phyloP scores from a whole-genome alignment of 2,329 filamentous ascomycete genomes.

The Aaosphaeria pasadenensis region DNA sequence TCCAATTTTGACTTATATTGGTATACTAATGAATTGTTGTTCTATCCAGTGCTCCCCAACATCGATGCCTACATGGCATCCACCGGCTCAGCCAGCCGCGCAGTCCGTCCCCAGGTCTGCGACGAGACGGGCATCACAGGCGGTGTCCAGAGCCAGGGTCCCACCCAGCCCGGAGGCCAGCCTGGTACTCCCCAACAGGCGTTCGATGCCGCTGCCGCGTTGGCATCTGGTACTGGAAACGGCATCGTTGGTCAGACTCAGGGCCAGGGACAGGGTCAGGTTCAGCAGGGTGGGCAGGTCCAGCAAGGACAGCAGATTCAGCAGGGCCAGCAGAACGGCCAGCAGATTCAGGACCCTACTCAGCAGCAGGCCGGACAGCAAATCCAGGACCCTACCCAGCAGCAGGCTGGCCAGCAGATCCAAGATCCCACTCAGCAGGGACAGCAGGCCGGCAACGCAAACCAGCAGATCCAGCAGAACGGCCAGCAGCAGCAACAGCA shows the following conservation, averaged over 20 bases:
- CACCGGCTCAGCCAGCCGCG: conserved; percentile 25
- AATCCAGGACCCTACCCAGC: neutral
- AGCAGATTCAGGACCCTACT: conserved; percentile 1
- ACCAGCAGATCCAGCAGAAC: conserved; percentile 1
- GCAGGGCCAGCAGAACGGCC: neutral
- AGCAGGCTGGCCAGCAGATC: conserved; percentile 2
- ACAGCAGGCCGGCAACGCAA: conserved; percentile 3
- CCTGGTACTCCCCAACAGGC: conserved; percentile 30
- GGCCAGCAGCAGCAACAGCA: neutral
- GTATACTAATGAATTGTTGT: neutral
- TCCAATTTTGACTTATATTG: conserved; percentile 2
- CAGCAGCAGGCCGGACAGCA: neutral
- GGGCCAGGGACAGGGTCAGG: conserved; percentile 6
- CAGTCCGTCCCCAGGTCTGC: conserved; percentile 29
- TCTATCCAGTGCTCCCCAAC: conserved; percentile 27
- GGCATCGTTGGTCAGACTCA: conserved; percentile 18
- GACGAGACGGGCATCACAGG: conserved; percentile 32
- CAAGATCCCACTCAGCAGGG: conserved; percentile 1
- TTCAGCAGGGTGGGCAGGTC: conserved; percentile 2
- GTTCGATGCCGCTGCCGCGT: conserved; percentile 24
- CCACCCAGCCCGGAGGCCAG: conserved; percentile 24
- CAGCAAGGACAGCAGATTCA: neutral
- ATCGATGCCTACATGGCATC: conserved; percentile 36
- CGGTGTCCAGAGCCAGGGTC: conserved; percentile 27
- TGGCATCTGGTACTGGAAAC: conserved; percentile 27